phyloP scores from a whole-genome alignment of 257 asterid species.

The Cinchona pubescens region DNA sequence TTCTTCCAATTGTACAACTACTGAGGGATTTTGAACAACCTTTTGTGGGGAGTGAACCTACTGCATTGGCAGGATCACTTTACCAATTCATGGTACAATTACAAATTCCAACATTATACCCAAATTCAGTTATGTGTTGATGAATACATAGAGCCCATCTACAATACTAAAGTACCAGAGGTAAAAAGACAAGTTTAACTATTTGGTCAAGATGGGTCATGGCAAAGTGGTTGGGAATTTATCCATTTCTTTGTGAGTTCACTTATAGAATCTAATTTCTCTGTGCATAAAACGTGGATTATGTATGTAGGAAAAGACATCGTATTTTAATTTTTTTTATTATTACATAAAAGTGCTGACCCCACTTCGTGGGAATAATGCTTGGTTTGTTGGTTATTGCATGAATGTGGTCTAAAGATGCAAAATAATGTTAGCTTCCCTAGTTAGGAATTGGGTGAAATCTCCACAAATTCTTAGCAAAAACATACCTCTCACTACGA shows the following conservation, averaged over 20 bases:
- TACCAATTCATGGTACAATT: not conserved
- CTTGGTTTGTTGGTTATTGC: too few species aligned
- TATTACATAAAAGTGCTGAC: not conserved
- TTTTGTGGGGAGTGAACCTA: not conserved
- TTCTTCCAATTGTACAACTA: not conserved
- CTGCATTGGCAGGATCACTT: not conserved
- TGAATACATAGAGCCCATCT: too few species aligned
- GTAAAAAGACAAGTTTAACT: not conserved
- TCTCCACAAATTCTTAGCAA: slow-evolving; percentile 5
- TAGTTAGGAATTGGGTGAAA: not conserved
- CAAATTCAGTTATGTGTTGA: not conserved
- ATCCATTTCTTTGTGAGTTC: not conserved
- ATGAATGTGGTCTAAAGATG: too few species aligned
- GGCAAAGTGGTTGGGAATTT: not conserved
- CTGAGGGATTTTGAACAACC: not conserved
- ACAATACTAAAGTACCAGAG: not conserved
- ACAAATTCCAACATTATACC: not conserved
- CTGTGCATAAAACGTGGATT: not conserved
- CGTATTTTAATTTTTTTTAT: not conserved
- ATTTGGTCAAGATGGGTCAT: not conserved
- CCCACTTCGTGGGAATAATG: too few species aligned
- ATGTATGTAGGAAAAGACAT: too few species aligned
- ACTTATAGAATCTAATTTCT: not conserved
- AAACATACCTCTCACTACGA: slow-evolving; percentile 55
- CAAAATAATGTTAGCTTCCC: not conserved